Percentiles rank a stretch among this genome's conserved stretches.
These are phyloP conservation scores for Geotrichum europaeum DNA, from an alignment of 1,139 yeast species.

Conservation along the genomic window DNA sequence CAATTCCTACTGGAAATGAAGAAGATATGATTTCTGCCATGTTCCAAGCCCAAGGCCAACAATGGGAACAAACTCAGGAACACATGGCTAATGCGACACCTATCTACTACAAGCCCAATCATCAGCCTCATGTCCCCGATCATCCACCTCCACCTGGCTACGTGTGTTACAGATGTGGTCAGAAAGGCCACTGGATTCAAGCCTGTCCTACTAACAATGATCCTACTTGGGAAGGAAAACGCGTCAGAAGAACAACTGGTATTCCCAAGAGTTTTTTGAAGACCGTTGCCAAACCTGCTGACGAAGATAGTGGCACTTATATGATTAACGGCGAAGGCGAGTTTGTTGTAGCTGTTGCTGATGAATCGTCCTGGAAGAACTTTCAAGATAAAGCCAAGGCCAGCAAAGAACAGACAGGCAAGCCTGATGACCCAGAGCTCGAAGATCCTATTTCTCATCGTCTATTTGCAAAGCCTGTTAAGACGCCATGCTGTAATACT, in stretches of 20 bases:
- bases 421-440: constrained; percentile 54
- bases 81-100: constrained; percentile 57
- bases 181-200: constrained; percentile 93
- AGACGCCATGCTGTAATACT: constrained; percentile 74
- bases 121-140: constrained; percentile 41
- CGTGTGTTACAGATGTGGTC: constrained; percentile 94
- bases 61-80: constrained; percentile 93
- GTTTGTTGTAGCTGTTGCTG: constrained; percentile 92
- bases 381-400: constrained; percentile 56
- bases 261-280: constrained; percentile 90
- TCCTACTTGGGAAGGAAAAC: constrained; percentile 88
- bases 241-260: constrained; percentile 92
- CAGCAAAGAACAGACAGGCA: constrained; percentile 30
- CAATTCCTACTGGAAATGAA: constrained; percentile 48
- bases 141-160: constrained; percentile 93
- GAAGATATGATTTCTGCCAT: constrained; percentile 83
- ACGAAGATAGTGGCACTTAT: constrained; percentile 65
- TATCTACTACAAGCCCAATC: constrained; percentile 29
- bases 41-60: constrained; percentile 89
- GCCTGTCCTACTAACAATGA: constrained; percentile 93
- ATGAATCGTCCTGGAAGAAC: constrained; percentile 83
- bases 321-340: constrained; percentile 94
- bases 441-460: constrained; percentile 56
- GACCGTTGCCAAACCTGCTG: constrained; percentile 62
- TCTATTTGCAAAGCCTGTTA: constrained; percentile 67